Evolutionary conservation across 2,329 filamentous ascomycete genomes (phyloP), one percentile per base, ranked within the genome.

Genomic region (Tolypocladium ovalisporum): DNA sequence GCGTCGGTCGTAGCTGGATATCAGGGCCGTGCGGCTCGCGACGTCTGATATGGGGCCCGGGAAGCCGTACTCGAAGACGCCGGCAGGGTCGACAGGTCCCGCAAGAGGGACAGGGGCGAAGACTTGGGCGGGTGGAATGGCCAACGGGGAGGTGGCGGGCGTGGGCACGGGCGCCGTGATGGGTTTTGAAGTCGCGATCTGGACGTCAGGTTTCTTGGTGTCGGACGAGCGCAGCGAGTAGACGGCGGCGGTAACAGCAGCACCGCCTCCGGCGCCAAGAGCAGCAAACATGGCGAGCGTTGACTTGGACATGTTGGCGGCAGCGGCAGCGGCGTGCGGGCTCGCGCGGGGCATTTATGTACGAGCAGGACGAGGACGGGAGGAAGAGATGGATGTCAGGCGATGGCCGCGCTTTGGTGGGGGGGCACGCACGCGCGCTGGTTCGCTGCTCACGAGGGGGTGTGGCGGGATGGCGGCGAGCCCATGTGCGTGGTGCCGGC

Each of bases 1-100:
- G 60, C 90, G 87, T 34, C 94, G 90, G 75, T 99, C 93, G 81
- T 87, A 99, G 65, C 88, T 86, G 36, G 92, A 96, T 62, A 92
- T 82, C 56, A 97, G 82, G 37, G 90, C 88, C 32, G 84, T 77
- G 40, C 90, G 87, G 57, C 81, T 81, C 57, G 91, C 86, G 49
- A 96, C 79, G 73, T 99, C 94, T 66, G 87, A 81, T 42, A 96
- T 77, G 36, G 94, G 94, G 58, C 94, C 94, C 0, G 94, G 93
- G 74, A 97, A 97, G 66, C 94, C 89, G 70, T 93, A 93, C 64
- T 91, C 82, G 73, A 91, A 89, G 63, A 93, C 80, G 15, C 89
- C 89, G 40, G 85, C 76, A 4, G 89, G 88, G 71, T 93, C 81
- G 67, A 92, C 87, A 39, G 81, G 83, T 13, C 75, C 67, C 54